Base-by-base conservation (phyloP, 306 rosid species). In the Trichosanthes cucumerina region DNA sequence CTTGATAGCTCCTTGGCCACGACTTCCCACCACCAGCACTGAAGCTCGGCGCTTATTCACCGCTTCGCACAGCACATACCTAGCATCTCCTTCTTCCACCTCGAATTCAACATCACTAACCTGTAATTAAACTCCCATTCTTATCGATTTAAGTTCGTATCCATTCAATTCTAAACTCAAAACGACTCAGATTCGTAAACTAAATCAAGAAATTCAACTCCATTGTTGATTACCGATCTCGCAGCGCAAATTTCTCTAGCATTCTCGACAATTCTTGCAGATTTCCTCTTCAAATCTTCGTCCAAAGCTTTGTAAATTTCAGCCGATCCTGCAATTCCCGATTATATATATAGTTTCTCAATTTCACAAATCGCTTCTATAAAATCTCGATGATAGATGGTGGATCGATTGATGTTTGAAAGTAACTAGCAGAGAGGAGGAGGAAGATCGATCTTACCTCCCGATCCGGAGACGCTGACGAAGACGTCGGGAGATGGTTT, bases 11-110 rank as follows among this genome's bases (percentile, higher is more conserved):
- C 97, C 96, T 78, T 92, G 88, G 70, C 92, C 92, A 84, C 89
- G 97, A 68, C 96, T 88, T 3, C 97, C 97, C 38, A 89, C 85
- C 13, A 92, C 90, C 85, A 92, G 80, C 34, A 88, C 12, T 34
- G 96, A 85, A 49, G 97, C 97, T 19, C 88, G 91, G 85, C 85
- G 92, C 69, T 58, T 92, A 41, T 85, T 93, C 62, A 83, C 96
- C 28, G 91, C 89, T 2, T 92, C 93, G 44, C 97, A 92, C 6
- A 92, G 93, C 80, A 89, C 93, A 75, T 89, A 86, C 79, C 93
- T 89, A 7, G 91, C 83, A 85, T 92, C 97, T 14, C 97, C 97
- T 77, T 90, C 92, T 62, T 84, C 72, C 76, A 85, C 89, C 75
- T 92, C 96, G 73, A 86, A 83, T 1, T 9, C 16, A 63, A 78